Evolutionary conservation across 148 eudicot genomes (phyloP), one percentile per base, ranked within the genome.

Genomic region (Arbutus unedo): DNA sequence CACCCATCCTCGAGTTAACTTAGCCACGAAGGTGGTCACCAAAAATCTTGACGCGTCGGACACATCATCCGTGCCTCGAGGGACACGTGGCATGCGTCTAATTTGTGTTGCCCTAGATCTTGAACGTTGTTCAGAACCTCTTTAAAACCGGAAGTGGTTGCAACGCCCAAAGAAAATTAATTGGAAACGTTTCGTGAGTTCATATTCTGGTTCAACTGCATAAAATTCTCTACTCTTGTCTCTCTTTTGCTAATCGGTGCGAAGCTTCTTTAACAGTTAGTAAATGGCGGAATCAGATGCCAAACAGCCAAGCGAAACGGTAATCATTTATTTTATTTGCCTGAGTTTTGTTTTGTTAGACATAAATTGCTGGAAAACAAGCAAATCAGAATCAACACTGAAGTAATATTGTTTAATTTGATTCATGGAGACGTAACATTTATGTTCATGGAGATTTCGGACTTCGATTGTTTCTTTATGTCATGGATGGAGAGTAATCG

Each of bases 201-300:
- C 50, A 4, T 1, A 9, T 21, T 41, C 19, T 14, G 2, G 2
- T 43, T 81, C 60, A 0, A 14, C 31, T n/a, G 7, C 70, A 3
- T 8, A 19, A 18, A 5, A 8, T 3, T 5, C 38, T 38, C 51
- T 54, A 0, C n/a, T 51, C 47, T 47, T 21, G 5, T 25, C 50
- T 9, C 41, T 11, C 5, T 49, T 3, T 74, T 8, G 14, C 51
- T 6, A 48, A 49, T n/a, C 78, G 43, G 25, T 50, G 53, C 56
- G 3, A 50, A 75, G 41, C 23, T 31, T 44, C 0, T 9, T 6
- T 8, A 0, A 25, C 59, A 16, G 31, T 73, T 54, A 10, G n/a
- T 18, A 15, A 55, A 87, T 87, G 89, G 87, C 82, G 7, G 89
- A 87, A 66, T 79, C 86, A 15, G 83, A 87, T 53, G 45, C 79